Conservation (phyloP, 139 green algal species). For the Gonium pectorale region DNA sequence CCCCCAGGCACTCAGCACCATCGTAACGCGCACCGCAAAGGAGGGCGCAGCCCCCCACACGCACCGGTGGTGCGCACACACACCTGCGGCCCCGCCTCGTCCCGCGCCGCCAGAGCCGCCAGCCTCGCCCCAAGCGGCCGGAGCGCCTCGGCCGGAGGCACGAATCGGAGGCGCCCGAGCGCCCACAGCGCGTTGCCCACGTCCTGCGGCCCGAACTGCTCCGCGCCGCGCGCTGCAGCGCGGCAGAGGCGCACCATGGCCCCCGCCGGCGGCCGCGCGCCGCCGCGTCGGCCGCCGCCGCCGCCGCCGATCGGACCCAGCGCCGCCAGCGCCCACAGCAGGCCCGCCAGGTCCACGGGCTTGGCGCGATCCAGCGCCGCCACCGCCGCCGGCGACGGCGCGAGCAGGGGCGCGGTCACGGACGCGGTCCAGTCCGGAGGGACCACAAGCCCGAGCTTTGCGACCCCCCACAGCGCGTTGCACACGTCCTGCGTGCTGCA, state of each 20-base stretch:
- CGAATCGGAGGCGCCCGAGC: background rate
- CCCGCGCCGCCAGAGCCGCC: background rate
- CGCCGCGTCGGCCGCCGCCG: background rate
- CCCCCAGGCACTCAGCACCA: too few species aligned
- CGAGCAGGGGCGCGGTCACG: conserved; percentile 14
- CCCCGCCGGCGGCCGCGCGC: background rate
- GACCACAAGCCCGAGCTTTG: background rate
- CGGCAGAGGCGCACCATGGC: background rate
- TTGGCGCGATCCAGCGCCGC: background rate
- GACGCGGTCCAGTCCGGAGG: background rate
- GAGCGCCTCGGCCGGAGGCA: background rate
- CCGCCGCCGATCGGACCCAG: background rate
- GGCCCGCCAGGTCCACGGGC: background rate
- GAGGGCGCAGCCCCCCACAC: too few species aligned
- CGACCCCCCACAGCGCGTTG: conserved; percentile 23
- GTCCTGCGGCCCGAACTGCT: conserved; percentile 1
- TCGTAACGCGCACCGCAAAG: too few species aligned
- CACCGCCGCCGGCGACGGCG: background rate
- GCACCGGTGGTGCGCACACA: too few species aligned
- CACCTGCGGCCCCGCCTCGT: background rate
- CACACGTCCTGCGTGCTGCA: background rate
- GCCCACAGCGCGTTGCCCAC: conserved; percentile 12
- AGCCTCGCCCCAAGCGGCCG: background rate
- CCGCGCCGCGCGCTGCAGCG: background rate
- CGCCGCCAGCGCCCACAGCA: conserved; percentile 17